A percentile compares a stretch with the other conserved stretches of the same genome.
Evolutionary conservation across 106 monocot genomes (phyloP).

Genomic region (Acorus gramineus): DNA sequence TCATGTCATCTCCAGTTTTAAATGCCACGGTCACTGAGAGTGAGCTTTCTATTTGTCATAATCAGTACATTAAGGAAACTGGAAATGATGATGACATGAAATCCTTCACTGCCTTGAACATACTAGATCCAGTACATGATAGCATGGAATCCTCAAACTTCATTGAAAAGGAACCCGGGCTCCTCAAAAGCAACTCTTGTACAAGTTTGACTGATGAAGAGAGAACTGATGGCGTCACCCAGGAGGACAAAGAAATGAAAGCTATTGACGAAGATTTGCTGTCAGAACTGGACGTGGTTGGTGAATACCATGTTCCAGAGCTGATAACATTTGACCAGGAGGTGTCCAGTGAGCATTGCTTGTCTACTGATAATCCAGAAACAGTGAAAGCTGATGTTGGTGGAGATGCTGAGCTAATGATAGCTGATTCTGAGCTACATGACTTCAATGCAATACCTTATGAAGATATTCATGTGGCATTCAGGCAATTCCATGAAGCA

Average conservation of each 20-base stretch:
- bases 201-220: constrained; percentile 11
- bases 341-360: background rate
- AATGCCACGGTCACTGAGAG: constrained; percentile 13
- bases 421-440: constrained; percentile 44
- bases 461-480: constrained; percentile 35
- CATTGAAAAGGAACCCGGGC: constrained; percentile 5
- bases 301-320: constrained; percentile 34
- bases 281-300: constrained; percentile 53
- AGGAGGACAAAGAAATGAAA: constrained; percentile 15
- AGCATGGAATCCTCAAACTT: constrained; percentile 6
- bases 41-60: constrained; percentile 2
- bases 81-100: background rate
- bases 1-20: background rate
- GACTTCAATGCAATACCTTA: constrained; percentile 31
- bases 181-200: constrained; percentile 1
- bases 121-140: constrained; percentile 3
- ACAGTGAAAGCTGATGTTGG: constrained; percentile 4
- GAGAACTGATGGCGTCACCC: constrained; percentile 19
- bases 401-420: constrained; percentile 41
- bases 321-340: constrained; percentile 9
- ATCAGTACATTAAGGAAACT: constrained; percentile 5
- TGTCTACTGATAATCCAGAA: constrained; percentile 1
- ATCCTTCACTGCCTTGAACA: background rate
- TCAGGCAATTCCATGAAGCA: constrained; percentile 16
- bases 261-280: constrained; percentile 38